Evolutionary conservation across 352 stramenopile species (phyloP), one percentile per base, ranked within the genome.

Genomic region (Globisporangium irregulare): DNA sequence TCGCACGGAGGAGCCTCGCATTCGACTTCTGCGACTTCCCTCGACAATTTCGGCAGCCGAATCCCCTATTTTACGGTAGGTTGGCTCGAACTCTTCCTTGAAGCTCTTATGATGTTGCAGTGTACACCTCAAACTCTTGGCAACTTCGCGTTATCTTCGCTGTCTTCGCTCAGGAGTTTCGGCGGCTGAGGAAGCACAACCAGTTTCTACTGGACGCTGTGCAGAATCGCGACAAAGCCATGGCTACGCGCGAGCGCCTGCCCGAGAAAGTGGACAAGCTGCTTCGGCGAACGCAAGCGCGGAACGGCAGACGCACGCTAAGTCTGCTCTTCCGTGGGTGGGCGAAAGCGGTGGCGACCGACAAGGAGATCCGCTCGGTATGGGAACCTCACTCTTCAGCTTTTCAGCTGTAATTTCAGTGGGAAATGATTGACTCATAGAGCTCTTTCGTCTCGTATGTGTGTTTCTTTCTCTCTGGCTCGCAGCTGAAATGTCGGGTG

Each of bases 1-100:
- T 61, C 69, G 59, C 22, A 20, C 36, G 54, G 59, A 15, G 43
- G 29, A 59, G 53, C 73, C 74, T 70, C 46, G 5, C 18, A 29
- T 15, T 43, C 24, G 9, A 55, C 25, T 12, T 46, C 55, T 20
- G 65, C 48, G 22, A 62, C 59, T 10, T 53, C 32, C 20, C 50
- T 58, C 14, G 20, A 68, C 10, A 58, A 76, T 59, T 89, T 80
- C 55, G 71, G 77, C 59, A 53, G 78, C 18, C 75, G 80, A 2
- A 76, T 83, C 29, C 85, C 85, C 7, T 90, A 82, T 68, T 93
- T 91, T 65, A 77, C 77, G 54, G 81, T 88, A 67, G 24, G 36
- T 43, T 15, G 3, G 2, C 27, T 32, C 27, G 27, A 32, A 32
- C 27, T 32, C 27, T 3, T 32, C 27, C 2, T 32, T 32, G 27